These are phyloP conservation scores for Onygenales sp. DNA, from an alignment of 2,329 filamentous ascomycete genomes.

Conservation along the genomic window DNA sequence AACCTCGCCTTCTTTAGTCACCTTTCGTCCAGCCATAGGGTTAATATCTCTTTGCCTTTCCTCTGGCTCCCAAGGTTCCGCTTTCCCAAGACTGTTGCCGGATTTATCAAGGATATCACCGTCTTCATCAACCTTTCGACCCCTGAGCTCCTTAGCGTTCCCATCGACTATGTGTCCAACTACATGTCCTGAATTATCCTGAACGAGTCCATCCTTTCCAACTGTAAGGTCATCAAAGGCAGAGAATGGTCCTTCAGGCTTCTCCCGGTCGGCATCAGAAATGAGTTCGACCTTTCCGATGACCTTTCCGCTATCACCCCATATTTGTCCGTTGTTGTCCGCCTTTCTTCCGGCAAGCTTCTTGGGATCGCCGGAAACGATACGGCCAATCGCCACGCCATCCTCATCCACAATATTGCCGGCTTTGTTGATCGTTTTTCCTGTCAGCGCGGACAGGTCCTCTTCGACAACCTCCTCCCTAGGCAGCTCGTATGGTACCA, in stretches of 20 bases:
- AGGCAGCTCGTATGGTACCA: slow-evolving; percentile 45
- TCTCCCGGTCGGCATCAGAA: slow-evolving; percentile 39
- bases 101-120: slow-evolving; percentile 59
- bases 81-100: slow-evolving; percentile 59
- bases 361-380: slow-evolving; percentile 47
- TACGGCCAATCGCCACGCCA: slow-evolving; percentile 49
- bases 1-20: slow-evolving; percentile 44
- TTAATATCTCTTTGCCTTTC: slow-evolving; percentile 46
- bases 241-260: slow-evolving; percentile 49
- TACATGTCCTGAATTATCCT: slow-evolving; percentile 44
- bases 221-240: slow-evolving; percentile 50
- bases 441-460: slow-evolving; percentile 51
- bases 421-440: slow-evolving; percentile 54
- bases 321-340: slow-evolving; percentile 54
- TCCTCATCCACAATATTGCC: slow-evolving; percentile 53
- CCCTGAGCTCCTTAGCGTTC: slow-evolving; percentile 53
- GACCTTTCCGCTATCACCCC: slow-evolving; percentile 54
- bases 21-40: slow-evolving; percentile 47
- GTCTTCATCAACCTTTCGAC: slow-evolving; percentile 58
- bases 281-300: slow-evolving; percentile 51
- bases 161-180: slow-evolving; percentile 54
- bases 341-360: slow-evolving; percentile 53
- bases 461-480: slow-evolving; percentile 38
- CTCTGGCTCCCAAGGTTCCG: slow-evolving; percentile 58
- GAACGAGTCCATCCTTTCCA: slow-evolving; percentile 48